Evolutionary conservation across 2,329 filamentous ascomycete genomes (phyloP).

Genomic region (Fusarium oxysporum): DNA sequence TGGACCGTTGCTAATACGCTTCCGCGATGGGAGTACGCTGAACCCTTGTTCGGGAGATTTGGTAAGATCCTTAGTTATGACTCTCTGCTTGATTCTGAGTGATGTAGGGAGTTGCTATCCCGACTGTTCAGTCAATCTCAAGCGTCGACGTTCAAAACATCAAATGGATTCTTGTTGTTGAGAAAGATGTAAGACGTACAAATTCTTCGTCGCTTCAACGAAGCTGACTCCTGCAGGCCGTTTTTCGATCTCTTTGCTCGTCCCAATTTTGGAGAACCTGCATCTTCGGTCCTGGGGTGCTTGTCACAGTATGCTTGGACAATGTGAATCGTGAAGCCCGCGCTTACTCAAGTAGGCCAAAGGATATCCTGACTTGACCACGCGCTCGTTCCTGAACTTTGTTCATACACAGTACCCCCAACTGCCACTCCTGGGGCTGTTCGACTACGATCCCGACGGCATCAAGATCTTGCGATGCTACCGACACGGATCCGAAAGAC

Average conservation of each 20-base stretch:
- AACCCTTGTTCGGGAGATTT: constrained; percentile 48
- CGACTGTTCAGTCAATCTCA: constrained; percentile 62
- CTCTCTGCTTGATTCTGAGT: constrained; percentile 18
- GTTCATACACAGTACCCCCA: constrained; percentile 60
- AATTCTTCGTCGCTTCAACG: accelerated
- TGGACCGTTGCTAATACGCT: constrained; percentile 65
- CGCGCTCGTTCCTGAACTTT: constrained; percentile 71
- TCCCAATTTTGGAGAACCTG: constrained; percentile 65
- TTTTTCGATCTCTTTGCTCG: constrained; percentile 74
- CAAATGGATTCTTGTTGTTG: constrained; percentile 78
- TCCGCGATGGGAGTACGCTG: constrained; percentile 57
- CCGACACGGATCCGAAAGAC: constrained; percentile 72
- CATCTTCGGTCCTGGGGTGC: constrained; percentile 66
- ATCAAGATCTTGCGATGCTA: constrained; percentile 80
- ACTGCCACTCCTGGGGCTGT: constrained; percentile 71
- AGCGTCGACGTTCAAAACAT: constrained; percentile 61
- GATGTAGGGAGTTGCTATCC: constrained; percentile 70
- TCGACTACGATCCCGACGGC: constrained; percentile 83
- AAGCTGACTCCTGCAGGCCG: constrained; percentile 65
- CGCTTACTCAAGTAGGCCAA: constrained; percentile 68
- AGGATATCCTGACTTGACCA: constrained; percentile 82
- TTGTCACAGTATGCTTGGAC: constrained; percentile 68
- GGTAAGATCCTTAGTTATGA: constrained; percentile 32
- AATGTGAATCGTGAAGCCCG: not conserved
- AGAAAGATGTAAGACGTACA: constrained; percentile 73